These are phyloP conservation scores for Penicillium herquei DNA, from an alignment of 495 filamentous ascomycete genomes.

Conservation along the genomic window DNA sequence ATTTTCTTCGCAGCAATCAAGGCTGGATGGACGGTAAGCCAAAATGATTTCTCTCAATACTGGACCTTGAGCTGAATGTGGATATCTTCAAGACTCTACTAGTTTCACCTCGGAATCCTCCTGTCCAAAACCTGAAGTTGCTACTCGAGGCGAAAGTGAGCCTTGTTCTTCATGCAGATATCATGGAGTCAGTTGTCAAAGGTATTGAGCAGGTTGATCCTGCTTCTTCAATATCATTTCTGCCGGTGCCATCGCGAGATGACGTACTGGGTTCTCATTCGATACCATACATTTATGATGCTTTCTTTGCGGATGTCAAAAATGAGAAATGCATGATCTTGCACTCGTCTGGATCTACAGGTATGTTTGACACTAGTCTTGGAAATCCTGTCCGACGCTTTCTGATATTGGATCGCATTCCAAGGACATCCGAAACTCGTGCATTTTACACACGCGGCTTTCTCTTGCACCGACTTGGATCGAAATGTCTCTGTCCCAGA, in stretches of 20 bases:
- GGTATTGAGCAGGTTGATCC: constrained; percentile 11
- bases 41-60: not conserved
- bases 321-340: constrained; percentile 10
- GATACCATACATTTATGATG: constrained; percentile 6
- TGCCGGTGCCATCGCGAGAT: constrained; percentile 7
- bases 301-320: constrained; percentile 5
- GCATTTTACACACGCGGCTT: constrained; percentile 20
- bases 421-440: constrained; percentile 23
- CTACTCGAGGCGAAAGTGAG: constrained; percentile 10
- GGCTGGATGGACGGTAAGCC: constrained; percentile 30
- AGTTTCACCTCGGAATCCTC: constrained; percentile 11
- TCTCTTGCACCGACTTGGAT: constrained; percentile 27
- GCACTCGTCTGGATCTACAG: constrained; percentile 17
- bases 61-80: not conserved
- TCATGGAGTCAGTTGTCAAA: constrained; percentile 4
- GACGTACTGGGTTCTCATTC: constrained; percentile 4
- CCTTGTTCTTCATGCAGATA: constrained; percentile 2
- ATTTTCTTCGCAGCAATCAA: constrained; percentile 31
- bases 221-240: constrained; percentile 4
- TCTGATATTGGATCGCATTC: not conserved
- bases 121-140: constrained; percentile 7
- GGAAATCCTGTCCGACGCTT: not conserved
- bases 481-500: constrained; percentile 21
- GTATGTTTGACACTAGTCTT: not conserved
- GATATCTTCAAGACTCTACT: constrained; percentile 6